Evolutionary conservation across 352 stramenopile species (phyloP), one percentile per base, ranked within the genome.

Genomic region (Globisporangium lucens): DNA sequence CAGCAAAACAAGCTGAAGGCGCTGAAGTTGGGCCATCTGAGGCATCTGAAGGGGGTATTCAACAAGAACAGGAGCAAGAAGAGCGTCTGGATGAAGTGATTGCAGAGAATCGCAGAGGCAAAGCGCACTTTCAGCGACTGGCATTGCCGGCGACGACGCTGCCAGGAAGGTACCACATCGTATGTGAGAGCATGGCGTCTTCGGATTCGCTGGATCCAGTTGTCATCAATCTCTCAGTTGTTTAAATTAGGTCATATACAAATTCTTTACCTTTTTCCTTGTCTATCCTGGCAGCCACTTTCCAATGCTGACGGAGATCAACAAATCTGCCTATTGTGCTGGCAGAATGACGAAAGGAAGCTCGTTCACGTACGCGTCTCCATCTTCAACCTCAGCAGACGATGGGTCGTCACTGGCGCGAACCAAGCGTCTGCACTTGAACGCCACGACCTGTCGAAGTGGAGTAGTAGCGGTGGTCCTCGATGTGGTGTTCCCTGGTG

Each of bases 341-440:
- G 66, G 68, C 13, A 68, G 52, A 27, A 89, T 74, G 20, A 69
- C 69, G 35, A 88, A 90, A 0, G 79, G 75, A 9, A 85, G 76
- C 61, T 86, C 75, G 17, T 78, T 70, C 29, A 77, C 71, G 56
- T 77, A 84, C 0, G 59, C 61, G 47, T 88, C 79, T 24, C 63
- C 74, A 22, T 79, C 66, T 63, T 75, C 65, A 0, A 78, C 43
- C 27, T 74, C 72, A 24, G 74, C 66, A 15, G 36, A 30, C 36
- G 20, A 9, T 20, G 20, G 20, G 4, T 85, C 80, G 8, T 61
- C 30, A 12, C 38, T 66, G 15, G 68, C 49, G 13, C 66, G 71
- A 24, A 66, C 57, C 27, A 85, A 61, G 4, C 77, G 73, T 24
- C 65, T 87, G 68, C 82, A 90, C 17, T 70, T 72, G 67, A 91